phyloP scores from a whole-genome alignment of 2,329 filamentous ascomycete species.

The Myriosclerotinia scirpicola region DNA sequence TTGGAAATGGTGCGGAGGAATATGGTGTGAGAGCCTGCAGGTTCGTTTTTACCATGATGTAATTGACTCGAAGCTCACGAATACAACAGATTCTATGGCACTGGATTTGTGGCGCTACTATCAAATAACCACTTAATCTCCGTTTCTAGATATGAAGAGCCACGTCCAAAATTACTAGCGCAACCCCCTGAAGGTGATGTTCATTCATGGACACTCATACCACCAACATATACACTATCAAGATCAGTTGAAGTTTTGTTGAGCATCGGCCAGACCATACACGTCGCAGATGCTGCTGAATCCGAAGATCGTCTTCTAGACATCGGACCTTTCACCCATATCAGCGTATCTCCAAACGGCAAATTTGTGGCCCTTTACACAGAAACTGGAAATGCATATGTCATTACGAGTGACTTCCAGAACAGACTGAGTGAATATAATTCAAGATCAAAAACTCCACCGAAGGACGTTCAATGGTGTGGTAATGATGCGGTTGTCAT shows the following conservation, averaged over 20 bases:
- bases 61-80: slow-evolving; percentile 14
- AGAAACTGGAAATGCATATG: slow-evolving; percentile 79
- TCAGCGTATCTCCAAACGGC: slow-evolving; percentile 87
- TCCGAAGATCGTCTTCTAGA: slow-evolving; percentile 89
- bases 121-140: slow-evolving; percentile 83
- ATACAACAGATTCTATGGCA: slow-evolving; percentile 68
- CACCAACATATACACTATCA: slow-evolving; percentile 84
- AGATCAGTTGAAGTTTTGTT: slow-evolving; percentile 90
- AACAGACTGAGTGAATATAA: slow-evolving; percentile 89
- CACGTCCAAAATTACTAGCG: slow-evolving; percentile 80
- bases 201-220: slow-evolving; percentile 84
- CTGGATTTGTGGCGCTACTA: slow-evolving; percentile 89
- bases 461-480: slow-evolving; percentile 92
- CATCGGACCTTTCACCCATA: slow-evolving; percentile 88
- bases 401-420: slow-evolving; percentile 94
- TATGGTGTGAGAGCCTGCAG: slow-evolving; percentile 83
- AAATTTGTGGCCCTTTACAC: slow-evolving; percentile 87
- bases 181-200: slow-evolving; percentile 74
- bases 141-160: slow-evolving; percentile 88
- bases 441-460: slow-evolving; percentile 78
- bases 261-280: slow-evolving; percentile 80
- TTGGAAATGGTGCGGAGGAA: slow-evolving; percentile 87
- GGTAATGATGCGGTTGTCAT: slow-evolving; percentile 91
- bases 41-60: slow-evolving; percentile 28
- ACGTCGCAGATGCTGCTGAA: slow-evolving; percentile 83